A percentile compares a stretch with the other conserved stretches of the same genome.
phyloP scores from a whole-genome alignment of 345 rosid species.

The Rhizophora mangle region DNA sequence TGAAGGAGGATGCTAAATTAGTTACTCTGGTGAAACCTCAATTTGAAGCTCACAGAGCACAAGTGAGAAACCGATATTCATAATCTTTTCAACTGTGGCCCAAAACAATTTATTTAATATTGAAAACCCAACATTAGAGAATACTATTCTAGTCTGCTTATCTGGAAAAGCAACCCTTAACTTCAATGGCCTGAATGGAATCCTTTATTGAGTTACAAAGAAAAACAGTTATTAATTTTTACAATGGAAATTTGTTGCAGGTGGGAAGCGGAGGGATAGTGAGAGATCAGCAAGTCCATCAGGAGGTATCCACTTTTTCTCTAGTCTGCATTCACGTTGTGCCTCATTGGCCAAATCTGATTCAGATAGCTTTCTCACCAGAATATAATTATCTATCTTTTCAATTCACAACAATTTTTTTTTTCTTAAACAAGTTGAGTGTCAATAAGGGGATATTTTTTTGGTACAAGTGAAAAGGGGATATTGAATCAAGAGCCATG shows the following conservation, averaged over 20 bases:
- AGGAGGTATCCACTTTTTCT: conserved; percentile 53
- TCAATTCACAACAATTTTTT: not conserved
- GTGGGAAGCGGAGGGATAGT: conserved; percentile 95
- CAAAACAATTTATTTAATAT: not conserved
- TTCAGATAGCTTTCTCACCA: not conserved
- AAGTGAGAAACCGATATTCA: conserved; percentile 41
- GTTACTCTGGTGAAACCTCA: conserved; percentile 89
- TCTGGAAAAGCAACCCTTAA: too few relatives aligned
- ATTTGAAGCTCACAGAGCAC: conserved; percentile 88
- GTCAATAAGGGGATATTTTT: too few relatives aligned
- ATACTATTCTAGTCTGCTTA: not conserved
- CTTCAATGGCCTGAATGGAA: too few relatives aligned
- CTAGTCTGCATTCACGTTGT: not conserved
- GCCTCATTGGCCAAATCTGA: not conserved
- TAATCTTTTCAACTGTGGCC: not conserved
- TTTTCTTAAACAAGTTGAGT: not conserved
- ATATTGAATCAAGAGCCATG: too few relatives aligned
- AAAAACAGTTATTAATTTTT: too few relatives aligned
- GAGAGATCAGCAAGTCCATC: conserved; percentile 81
- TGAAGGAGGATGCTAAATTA: conserved; percentile 73
- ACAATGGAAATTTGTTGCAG: conserved; percentile 33
- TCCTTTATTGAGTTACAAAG: too few relatives aligned
- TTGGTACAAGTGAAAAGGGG: too few relatives aligned
- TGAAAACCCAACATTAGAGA: not conserved
- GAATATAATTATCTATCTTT: not conserved